Conservation (phyloP, 1,284 basidiomycete species). For the Crucibulum parvulum region DNA sequence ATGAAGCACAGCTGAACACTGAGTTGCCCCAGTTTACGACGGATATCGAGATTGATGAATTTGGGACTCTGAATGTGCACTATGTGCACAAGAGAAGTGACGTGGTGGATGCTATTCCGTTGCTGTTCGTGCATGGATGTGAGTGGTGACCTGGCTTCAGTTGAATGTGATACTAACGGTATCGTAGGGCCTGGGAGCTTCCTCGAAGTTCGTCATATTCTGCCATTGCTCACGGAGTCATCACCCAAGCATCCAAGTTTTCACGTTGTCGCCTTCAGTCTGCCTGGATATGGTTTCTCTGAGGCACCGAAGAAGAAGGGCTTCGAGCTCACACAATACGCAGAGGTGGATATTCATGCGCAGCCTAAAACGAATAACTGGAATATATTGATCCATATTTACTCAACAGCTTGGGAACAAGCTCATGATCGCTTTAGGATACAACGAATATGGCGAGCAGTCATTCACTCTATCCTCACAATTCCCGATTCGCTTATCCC, state of each 20-base stretch:
- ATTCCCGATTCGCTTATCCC: background rate
- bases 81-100: constrained; percentile 56
- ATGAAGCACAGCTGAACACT: constrained; percentile 50
- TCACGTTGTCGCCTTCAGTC: constrained; percentile 57
- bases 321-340: constrained; percentile 38
- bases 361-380: background rate
- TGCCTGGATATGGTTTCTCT: constrained; percentile 62
- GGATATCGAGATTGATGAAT: constrained; percentile 50
- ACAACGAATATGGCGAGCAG: constrained; percentile 52
- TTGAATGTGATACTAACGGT: background rate
- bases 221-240: constrained; percentile 51
- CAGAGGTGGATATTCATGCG: constrained; percentile 32
- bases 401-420: constrained; percentile 45
- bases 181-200: constrained; percentile 65
- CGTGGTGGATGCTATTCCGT: constrained; percentile 48
- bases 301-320: constrained; percentile 42
- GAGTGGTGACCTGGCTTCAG: constrained; percentile 18
- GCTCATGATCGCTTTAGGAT: constrained; percentile 53
- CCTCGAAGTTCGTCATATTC: constrained; percentile 58
- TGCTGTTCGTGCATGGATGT: constrained; percentile 64
- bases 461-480: background rate
- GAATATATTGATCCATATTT: background rate
- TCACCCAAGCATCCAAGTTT: constrained; percentile 57
- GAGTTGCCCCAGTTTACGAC: constrained; percentile 56
- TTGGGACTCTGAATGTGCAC: constrained; percentile 52